Evolutionary conservation across 306 rosid species (phyloP).

Genomic region (Crotalaria pallida): DNA sequence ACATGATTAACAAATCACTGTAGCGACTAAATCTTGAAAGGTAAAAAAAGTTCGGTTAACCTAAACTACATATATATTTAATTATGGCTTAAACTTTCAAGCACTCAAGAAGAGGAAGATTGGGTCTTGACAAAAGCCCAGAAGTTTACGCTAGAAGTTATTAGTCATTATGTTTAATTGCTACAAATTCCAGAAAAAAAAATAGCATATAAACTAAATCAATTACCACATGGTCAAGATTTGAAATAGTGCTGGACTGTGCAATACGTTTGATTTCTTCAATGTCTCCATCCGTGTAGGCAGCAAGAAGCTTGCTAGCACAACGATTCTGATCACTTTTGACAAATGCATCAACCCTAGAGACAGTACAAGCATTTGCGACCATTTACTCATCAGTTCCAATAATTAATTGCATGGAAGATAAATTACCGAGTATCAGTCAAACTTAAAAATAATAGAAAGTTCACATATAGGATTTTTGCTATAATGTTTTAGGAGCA

Average conservation of each 20-base stretch:
- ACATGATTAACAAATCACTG: not conserved
- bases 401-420: not conserved
- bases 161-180: not conserved
- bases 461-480: not conserved
- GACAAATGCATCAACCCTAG: constrained; percentile 77
- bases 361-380: constrained; percentile 7
- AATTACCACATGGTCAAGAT: constrained; percentile 83
- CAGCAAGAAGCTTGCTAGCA: constrained; percentile 77
- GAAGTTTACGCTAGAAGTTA: not conserved
- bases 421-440: not conserved
- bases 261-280: constrained; percentile 80
- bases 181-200: not conserved
- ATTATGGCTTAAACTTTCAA: not conserved
- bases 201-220: not conserved
- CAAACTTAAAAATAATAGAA: not conserved
- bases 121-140: not conserved
- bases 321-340: constrained; percentile 72
- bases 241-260: constrained; percentile 61
- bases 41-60: not conserved
- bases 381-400: constrained; percentile 8
- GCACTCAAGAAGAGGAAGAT: not conserved
- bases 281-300: constrained; percentile 66
- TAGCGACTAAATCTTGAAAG: not conserved
- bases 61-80: not conserved
- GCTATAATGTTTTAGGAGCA: not conserved